Evolutionary conservation across 2,329 filamentous ascomycete species (phyloP).

Genomic region (Davidsoniella neocaledoniae): DNA sequence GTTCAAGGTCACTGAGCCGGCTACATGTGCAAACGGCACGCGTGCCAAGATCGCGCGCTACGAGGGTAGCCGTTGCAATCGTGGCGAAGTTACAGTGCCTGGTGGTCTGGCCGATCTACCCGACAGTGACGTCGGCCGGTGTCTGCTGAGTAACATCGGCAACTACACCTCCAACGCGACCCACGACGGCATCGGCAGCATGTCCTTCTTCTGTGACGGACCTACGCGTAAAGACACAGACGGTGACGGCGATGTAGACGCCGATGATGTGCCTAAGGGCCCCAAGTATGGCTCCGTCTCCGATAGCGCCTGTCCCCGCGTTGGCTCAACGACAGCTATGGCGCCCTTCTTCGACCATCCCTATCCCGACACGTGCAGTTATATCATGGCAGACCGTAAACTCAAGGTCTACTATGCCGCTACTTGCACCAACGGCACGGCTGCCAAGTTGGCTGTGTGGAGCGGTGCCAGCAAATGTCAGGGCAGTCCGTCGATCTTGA

Average conservation of each 20-base stretch:
- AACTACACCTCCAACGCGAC: constrained; percentile 9
- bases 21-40: constrained; percentile 13
- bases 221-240: constrained; percentile 3
- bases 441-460: constrained; percentile 16
- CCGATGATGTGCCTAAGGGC: constrained; percentile 7
- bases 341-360: constrained; percentile 13
- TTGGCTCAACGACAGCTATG: background rate
- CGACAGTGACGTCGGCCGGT: constrained; percentile 10
- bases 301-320: constrained; percentile 9
- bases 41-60: constrained; percentile 13
- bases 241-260: constrained; percentile 8
- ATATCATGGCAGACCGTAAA: constrained; percentile 11
- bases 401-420: constrained; percentile 11
- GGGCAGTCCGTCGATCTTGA: constrained; percentile 54
- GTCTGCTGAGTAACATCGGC: constrained; percentile 4
- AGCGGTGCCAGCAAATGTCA: constrained; percentile 50
- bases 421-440: constrained; percentile 13
- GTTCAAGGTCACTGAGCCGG: constrained; percentile 11
- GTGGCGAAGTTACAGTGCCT: constrained; percentile 11
- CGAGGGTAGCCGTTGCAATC: constrained; percentile 13
- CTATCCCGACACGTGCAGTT: constrained; percentile 12
- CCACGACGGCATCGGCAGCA: constrained; percentile 8
- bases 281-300: constrained; percentile 11
- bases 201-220: constrained; percentile 13
- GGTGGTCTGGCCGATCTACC: constrained; percentile 12